Percentiles rank a stretch among this genome's conserved stretches.
These are phyloP conservation scores for Sphagnum contortum DNA, from an alignment of 225 moss, liverwort and hornwort genomes.

Conservation along the genomic window DNA sequence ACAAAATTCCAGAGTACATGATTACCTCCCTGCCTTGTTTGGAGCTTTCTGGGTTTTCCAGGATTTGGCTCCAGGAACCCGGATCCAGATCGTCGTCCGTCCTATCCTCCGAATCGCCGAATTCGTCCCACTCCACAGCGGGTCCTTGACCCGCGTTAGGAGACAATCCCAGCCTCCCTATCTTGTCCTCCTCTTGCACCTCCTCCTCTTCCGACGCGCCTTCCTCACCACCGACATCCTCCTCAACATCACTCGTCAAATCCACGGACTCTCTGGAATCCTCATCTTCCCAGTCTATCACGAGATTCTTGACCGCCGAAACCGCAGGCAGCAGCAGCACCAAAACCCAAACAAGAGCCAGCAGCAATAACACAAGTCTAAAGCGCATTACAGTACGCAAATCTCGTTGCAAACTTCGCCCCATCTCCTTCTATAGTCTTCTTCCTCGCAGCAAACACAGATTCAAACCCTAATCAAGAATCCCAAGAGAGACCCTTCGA, in stretches of 20 bases:
- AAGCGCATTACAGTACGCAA: too few relatives aligned
- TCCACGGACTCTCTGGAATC: constrained; percentile 15
- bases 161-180: constrained; percentile 10
- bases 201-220: constrained; percentile 21
- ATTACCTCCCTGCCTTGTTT: constrained; percentile 11
- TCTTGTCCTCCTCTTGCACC: constrained; percentile 15
- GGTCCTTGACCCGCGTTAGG: constrained; percentile 32
- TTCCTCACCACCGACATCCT: constrained; percentile 4
- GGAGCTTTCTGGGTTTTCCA: constrained; percentile 32
- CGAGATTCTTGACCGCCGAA: not conserved
- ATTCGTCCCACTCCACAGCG: constrained; percentile 76
- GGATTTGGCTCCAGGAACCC: constrained; percentile 79
- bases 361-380: not conserved
- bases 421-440: too few relatives aligned
- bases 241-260: not conserved
- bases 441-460: too few relatives aligned
- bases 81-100: constrained; percentile 83
- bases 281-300: constrained; percentile 15
- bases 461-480: too few relatives aligned
- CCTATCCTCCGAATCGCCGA: constrained; percentile 45
- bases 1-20: constrained; percentile 12
- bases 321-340: constrained; percentile 12
- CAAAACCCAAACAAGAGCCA: constrained; percentile 9
- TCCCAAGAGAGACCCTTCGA: too few relatives aligned
- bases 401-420: too few relatives aligned